Evolutionary conservation across 345 rosid species (phyloP), one percentile per base, ranked within the genome.

Genomic region (Eucalyptus pauciflora): DNA sequence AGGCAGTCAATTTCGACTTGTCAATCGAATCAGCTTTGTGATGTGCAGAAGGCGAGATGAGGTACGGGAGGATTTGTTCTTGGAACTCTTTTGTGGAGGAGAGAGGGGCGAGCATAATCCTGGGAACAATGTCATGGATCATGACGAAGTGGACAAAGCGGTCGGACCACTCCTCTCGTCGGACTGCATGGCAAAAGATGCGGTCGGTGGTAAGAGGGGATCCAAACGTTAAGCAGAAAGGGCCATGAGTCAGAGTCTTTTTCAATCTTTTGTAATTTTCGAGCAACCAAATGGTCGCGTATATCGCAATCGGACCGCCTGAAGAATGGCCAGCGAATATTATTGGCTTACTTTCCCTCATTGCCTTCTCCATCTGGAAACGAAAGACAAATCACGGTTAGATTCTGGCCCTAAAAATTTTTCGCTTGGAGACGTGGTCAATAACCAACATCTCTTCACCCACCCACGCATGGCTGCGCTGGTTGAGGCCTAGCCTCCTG

Each of bases 251-350:
- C 12, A 5, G 43, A 27, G 51, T 8, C 45, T 1, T 24, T 13
- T 45, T 54, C 31, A 88, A 49, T 87, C 88, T 91, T 14, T 43
- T 52, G 91, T 86, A 88, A 13, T 48, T 69, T 87, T 95, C 96
- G 87, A 96, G 87, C 90, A 93, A 93, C 98, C 98, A 95, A 71
- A 96, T 89, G 27, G 99, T 91, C 29, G 95, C 93, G 85, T 95
- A 89, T 41, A 96, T 94, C 37, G 99, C 99, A 88, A 93, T 87
- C 11, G 99, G 93, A 9, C 97, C 99, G 37, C 97, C 99, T 15
- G 93, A 92, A 2, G 98, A 97, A 86, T 96, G 98, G 88, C 99
- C 99, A 43, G 99, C 91, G 87, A 97, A 97, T 83, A 97, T 93
- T 60, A 97, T 91, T 89, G 54, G 92, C 94, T 92, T 93, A 24